Base-by-base conservation (phyloP, 305 asterid species). In the Plantago rigida region DNA sequence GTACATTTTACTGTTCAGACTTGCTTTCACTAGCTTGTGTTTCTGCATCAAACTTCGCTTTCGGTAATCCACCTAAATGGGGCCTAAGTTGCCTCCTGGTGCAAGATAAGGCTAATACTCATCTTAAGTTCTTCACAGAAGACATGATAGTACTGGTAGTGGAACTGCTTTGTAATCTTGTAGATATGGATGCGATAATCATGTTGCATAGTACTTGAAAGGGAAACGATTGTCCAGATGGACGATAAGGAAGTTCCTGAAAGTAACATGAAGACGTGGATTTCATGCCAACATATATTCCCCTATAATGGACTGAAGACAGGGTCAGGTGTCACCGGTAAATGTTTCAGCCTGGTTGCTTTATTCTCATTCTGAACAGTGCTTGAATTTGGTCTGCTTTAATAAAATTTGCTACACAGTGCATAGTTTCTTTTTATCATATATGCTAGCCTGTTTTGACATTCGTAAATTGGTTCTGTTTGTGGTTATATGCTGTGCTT, bases 71-170 rank as follows among this genome's bases (percentile, higher is more conserved):
- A 34, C 11, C 48, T 57, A 41, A 69, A 56, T 58, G 57, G 50
- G 60, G 47, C 65, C 60, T 50, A 63, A 66, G 67, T 62, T 73
- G 71, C 49, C 71, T 53, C 60, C 47, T 77, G 51, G 56, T 64
- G 52, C 13, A 39, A 42, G 73, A 73, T 69, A 56, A 53, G 70
- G 65, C 61, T 59, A 55, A n/a, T 65, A 67, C 72, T 69, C 62
- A 48, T 50, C 59, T 36, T 50, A 62, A 48, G 46, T 41, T 41
- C 12, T 41, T 41, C 9, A 41, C 46, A 60, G 71, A 51, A 56
- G 56, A 63, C 51, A 67, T 41, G 55, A 67, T 48, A 51, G 53
- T 26, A 68, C 61, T 44, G 8, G 24, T 57, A 56, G 73, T 71
- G 77, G 75, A 62, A 65, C 65, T 26, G 0, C 48, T 58, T 63